A percentile compares a stretch with the other conserved stretches of the same genome.
phyloP scores from a whole-genome alignment of 192 early-diverging fungal genomes.

The Umbelopsis ramanniana region DNA sequence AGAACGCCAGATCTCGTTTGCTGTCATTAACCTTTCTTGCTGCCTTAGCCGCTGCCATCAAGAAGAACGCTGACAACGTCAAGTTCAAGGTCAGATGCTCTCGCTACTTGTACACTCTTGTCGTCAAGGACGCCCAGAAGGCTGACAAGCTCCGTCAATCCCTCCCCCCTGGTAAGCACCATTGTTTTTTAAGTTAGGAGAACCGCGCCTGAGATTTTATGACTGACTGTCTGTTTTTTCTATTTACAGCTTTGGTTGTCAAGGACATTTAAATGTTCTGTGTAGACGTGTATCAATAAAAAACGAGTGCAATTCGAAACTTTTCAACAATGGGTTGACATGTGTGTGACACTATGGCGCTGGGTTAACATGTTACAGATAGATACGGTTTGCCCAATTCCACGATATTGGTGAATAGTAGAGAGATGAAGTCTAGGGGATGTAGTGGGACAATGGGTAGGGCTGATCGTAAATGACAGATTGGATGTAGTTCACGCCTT shows the following conservation, averaged over 20 bases:
- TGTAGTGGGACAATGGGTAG: too few relatives aligned
- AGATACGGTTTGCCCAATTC: too few relatives aligned
- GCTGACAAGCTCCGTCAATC: conserved; percentile 95
- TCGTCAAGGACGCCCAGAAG: conserved; percentile 93
- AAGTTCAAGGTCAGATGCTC: conserved; percentile 99
- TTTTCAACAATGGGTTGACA: too few relatives aligned
- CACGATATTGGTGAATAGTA: too few relatives aligned
- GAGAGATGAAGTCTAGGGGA: too few relatives aligned
- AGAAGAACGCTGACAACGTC: conserved; percentile 89
- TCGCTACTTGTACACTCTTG: conserved; percentile 97
- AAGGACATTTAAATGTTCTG: conserved; percentile 35
- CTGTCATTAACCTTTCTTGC: neutral
- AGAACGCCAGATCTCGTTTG: neutral
- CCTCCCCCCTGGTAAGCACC: conserved; percentile 85
- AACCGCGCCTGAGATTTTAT: neutral
- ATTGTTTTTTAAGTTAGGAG: neutral
- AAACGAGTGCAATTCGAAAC: conserved; percentile 15
- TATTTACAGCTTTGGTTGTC: conserved; percentile 31
- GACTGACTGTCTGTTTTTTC: neutral
- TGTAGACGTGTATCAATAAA: conserved; percentile 16
- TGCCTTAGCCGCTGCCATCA: conserved; percentile 79
- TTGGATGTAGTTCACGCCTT: too few relatives aligned
- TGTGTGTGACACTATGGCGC: too few relatives aligned
- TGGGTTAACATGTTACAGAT: too few relatives aligned
- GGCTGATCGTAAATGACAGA: too few relatives aligned